Percentiles rank a stretch among this genome's conserved stretches.
phyloP scores from a whole-genome alignment of 1,139 yeast species.

The Diutina mesorugosa region DNA sequence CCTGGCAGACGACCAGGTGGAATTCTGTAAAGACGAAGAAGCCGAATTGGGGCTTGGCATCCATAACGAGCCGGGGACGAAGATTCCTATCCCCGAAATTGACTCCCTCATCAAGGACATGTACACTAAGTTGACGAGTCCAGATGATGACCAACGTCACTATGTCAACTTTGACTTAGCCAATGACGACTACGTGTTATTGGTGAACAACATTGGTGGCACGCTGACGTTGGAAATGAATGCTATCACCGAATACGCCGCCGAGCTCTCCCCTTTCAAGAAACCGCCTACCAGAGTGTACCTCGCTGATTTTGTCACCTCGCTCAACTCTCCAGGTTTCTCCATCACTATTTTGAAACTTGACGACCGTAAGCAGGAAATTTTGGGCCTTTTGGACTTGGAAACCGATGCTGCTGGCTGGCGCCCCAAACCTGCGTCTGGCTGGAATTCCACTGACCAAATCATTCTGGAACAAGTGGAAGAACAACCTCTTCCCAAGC shows the following conservation, averaged over 20 bases:
- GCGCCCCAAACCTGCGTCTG: slow-evolving; percentile 33
- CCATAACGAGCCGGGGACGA: slow-evolving; percentile 87
- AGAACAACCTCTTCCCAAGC: slow-evolving; percentile 13
- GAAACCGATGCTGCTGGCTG: slow-evolving; percentile 78
- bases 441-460: slow-evolving; percentile 13
- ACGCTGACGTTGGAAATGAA: slow-evolving; percentile 65
- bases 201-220: slow-evolving; percentile 79
- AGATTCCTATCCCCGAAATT: slow-evolving; percentile 61
- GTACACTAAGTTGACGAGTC: slow-evolving; percentile 38
- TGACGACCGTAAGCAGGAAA: slow-evolving; percentile 23
- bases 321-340: slow-evolving; percentile 86
- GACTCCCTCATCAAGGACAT: slow-evolving; percentile 42
- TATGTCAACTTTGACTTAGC: slow-evolving; percentile 44
- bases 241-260: slow-evolving; percentile 43
- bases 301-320: slow-evolving; percentile 70
- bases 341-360: slow-evolving; percentile 67
- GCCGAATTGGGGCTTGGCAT: slow-evolving; percentile 93
- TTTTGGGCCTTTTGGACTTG: slow-evolving; percentile 43
- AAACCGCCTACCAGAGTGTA: slow-evolving; percentile 48
- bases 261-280: slow-evolving; percentile 34
- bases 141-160: slow-evolving; percentile 52
- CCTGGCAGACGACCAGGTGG: slow-evolving; percentile 31
- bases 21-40: slow-evolving; percentile 34
- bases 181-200: slow-evolving; percentile 47
- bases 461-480: slow-evolving; percentile 13